These are phyloP conservation scores for Daldinia vernicosa DNA, from an alignment of 495 filamentous ascomycete genomes.

Conservation along the genomic window DNA sequence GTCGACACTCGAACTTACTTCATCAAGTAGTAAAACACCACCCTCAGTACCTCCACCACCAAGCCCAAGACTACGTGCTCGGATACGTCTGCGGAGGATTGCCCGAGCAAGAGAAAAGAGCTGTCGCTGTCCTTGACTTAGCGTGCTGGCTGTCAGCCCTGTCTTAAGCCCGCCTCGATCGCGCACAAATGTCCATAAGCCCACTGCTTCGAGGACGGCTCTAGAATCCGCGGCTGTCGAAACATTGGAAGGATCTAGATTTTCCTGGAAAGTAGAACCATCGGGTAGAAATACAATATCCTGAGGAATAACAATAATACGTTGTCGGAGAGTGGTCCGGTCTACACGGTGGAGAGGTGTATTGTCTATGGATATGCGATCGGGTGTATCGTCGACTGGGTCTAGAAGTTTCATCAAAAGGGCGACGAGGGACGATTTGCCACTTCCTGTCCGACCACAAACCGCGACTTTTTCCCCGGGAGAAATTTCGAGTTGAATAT, in stretches of 20 bases:
- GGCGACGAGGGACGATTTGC: constrained; percentile 49
- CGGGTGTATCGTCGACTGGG: constrained; percentile 19
- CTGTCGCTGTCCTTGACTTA: constrained; percentile 71
- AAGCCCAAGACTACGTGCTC: constrained; percentile 29
- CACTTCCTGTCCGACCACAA: constrained; percentile 52
- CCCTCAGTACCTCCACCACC: constrained; percentile 29
- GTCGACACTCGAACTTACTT: constrained; percentile 57
- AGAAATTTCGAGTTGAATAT: constrained; percentile 42
- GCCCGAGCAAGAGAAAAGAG: constrained; percentile 71
- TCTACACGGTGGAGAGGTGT: constrained; percentile 43
- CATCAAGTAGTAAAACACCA: constrained; percentile 52
- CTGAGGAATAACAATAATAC: constrained; percentile 52
- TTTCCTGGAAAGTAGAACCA: constrained; percentile 50
- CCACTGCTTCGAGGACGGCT: constrained; percentile 58
- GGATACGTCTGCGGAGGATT: constrained; percentile 56
- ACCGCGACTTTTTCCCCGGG: constrained; percentile 51
- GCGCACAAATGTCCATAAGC: constrained; percentile 57
- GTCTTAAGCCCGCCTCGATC: constrained; percentile 62
- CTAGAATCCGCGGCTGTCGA: constrained; percentile 52
- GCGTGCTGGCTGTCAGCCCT: constrained; percentile 58
- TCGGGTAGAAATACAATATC: constrained; percentile 57
- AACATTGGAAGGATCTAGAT: constrained; percentile 53
- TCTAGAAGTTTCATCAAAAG: constrained; percentile 51
- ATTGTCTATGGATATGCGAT: constrained; percentile 40
- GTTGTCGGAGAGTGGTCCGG: constrained; percentile 35